phyloP scores from a whole-genome alignment of 768 basidiomycete genomes.

The Nevesoporus exiguus region DNA sequence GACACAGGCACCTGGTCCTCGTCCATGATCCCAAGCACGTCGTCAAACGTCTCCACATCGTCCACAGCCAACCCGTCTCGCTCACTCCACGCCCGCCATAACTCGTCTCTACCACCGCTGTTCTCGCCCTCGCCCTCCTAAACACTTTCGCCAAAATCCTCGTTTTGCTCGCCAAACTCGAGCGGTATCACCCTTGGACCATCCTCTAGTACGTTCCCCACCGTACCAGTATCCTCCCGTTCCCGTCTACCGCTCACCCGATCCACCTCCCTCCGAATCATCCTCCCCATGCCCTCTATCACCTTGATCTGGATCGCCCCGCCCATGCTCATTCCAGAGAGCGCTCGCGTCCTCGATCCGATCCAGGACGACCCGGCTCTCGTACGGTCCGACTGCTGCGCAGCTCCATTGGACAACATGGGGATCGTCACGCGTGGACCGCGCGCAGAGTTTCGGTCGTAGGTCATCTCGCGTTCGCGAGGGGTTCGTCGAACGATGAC shows the following conservation, averaged over 20 bases:
- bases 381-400: conserved; percentile 12
- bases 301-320: conserved; percentile 49
- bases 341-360: conserved; percentile 12
- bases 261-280: conserved; percentile 50
- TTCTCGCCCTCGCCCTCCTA: not conserved
- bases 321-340: conserved; percentile 18
- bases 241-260: conserved; percentile 7
- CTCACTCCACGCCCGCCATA: conserved; percentile 27
- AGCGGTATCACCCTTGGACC: conserved; percentile 31
- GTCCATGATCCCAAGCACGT: conserved; percentile 33
- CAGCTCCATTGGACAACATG: conserved; percentile 73
- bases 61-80: conserved; percentile 27
- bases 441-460: conserved; percentile 36
- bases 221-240: not conserved
- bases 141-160: conserved; percentile 44
- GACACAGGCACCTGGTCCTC: conserved; percentile 29
- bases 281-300: conserved; percentile 58
- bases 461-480: conserved; percentile 67
- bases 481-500: conserved; percentile 65
- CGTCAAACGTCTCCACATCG: conserved; percentile 32
- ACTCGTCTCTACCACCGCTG: conserved; percentile 16
- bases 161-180: conserved; percentile 69
- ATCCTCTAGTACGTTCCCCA: not conserved
- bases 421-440: conserved; percentile 49
- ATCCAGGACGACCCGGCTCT: conserved; percentile 15